Conservation (phyloP, 208 protist species). For the Wallacemonas sp. region DNA sequence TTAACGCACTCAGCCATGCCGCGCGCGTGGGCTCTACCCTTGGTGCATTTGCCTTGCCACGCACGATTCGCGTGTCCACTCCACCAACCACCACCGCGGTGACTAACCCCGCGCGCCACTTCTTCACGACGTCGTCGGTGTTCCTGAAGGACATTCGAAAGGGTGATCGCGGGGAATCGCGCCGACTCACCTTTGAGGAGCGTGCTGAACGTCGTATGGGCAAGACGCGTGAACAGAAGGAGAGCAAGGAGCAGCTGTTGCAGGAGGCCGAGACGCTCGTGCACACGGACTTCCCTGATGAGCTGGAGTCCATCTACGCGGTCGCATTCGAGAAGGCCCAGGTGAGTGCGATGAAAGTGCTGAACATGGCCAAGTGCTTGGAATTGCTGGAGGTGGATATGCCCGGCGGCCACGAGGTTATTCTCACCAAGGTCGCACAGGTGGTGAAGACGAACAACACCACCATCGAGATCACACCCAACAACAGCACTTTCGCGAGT, state of each 20-base stretch:
- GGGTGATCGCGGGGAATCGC: slow-evolving; percentile 62
- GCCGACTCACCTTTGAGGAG: slow-evolving; percentile 84
- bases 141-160: slow-evolving; percentile 63
- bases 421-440: slow-evolving; percentile 73
- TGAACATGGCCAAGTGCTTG: slow-evolving; percentile 89
- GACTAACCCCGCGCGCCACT: not conserved
- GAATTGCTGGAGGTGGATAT: slow-evolving; percentile 78
- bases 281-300: slow-evolving; percentile 70
- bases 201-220: slow-evolving; percentile 73
- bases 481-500: slow-evolving; percentile 44
- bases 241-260: slow-evolving; percentile 55
- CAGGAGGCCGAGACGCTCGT: slow-evolving; percentile 71
- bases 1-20: no score
- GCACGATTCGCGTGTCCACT: not conserved
- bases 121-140: slow-evolving; percentile 18
- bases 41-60: no score
- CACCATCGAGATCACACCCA: slow-evolving; percentile 70
- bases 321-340: slow-evolving; percentile 70
- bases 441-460: slow-evolving; percentile 62
- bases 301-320: slow-evolving; percentile 60
- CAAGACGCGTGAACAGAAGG: slow-evolving; percentile 61
- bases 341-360: slow-evolving; percentile 78
- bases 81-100: slow-evolving; percentile 1
- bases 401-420: slow-evolving; percentile 50
- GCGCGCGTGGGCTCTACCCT: no score